Evolutionary conservation across 1,284 basidiomycete genomes (phyloP).

Genomic region (Hemileccinum hortonii): DNA sequence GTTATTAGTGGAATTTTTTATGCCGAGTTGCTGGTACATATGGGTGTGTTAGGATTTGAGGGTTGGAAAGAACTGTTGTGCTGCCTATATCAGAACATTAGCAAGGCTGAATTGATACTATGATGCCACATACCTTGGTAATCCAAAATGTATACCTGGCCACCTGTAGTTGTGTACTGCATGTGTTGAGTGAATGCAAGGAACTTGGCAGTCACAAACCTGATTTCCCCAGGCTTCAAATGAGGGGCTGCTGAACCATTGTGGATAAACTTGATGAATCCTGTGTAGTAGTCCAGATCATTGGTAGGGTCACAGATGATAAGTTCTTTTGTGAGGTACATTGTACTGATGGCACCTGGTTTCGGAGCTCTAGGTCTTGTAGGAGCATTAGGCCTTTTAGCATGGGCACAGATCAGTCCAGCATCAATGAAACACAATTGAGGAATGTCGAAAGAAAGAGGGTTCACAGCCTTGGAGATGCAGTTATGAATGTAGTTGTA

Average conservation of each 20-base stretch:
- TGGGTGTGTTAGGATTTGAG: not conserved
- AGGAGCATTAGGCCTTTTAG: not conserved
- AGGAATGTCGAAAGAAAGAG: not conserved
- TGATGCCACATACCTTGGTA: not conserved
- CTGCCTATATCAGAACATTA: not conserved
- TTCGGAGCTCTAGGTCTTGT: not conserved
- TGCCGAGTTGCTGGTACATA: not conserved
- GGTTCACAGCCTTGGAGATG: not conserved
- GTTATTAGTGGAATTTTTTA: no score
- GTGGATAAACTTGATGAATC: not conserved
- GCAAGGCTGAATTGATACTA: not conserved
- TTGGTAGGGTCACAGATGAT: not conserved
- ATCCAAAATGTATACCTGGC: not conserved
- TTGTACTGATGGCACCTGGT: not conserved
- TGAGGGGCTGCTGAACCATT: not conserved
- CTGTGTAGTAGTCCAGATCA: not conserved
- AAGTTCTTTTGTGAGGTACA: not conserved
- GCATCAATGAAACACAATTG: not conserved
- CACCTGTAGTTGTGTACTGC: not conserved
- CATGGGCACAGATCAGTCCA: not conserved
- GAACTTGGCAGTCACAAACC: not conserved
- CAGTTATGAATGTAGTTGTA: not conserved
- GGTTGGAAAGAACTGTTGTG: not conserved
- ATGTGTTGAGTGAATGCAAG: not conserved
- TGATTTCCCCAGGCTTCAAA: not conserved